These are phyloP conservation scores for Suhomyces ambrosiae DNA, from an alignment of 1,139 yeast species.

Conservation along the genomic window DNA sequence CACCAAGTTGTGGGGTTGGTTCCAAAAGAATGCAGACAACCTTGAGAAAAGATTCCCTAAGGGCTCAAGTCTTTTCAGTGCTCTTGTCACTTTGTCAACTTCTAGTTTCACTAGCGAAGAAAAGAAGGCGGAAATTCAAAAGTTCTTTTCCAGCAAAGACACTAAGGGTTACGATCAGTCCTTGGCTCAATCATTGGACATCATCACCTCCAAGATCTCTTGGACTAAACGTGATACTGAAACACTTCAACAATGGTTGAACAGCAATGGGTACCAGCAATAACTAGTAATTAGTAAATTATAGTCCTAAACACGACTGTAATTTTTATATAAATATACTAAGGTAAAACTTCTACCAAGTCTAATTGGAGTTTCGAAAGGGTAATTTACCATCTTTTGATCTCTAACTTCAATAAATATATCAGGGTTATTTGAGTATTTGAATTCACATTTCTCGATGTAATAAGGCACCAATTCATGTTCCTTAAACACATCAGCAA, in stretches of 20 bases:
- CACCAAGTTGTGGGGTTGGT: conserved; percentile 75
- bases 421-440: neutral
- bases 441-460: conserved; percentile 41
- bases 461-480: conserved; percentile 51
- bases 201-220: conserved; percentile 58
- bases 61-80: conserved; percentile 75
- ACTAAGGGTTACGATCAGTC: conserved; percentile 76
- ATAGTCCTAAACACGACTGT: neutral
- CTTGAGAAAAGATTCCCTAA: conserved; percentile 72
- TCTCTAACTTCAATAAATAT: neutral
- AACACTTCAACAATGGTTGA: conserved; percentile 57
- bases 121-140: conserved; percentile 57
- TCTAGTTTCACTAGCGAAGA: conserved; percentile 66
- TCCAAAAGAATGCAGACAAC: conserved; percentile 70
- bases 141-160: conserved; percentile 61
- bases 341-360: neutral
- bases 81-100: conserved; percentile 63
- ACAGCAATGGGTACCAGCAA: conserved; percentile 44
- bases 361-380: neutral
- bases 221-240: conserved; percentile 69
- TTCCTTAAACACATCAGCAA: no score
- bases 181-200: conserved; percentile 71
- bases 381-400: neutral
- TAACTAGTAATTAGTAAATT: conserved; percentile 6
- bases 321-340: neutral